Evolutionary conservation across 2,329 filamentous ascomycete species (phyloP).

Genomic region (Cryphonectria parasitica): DNA sequence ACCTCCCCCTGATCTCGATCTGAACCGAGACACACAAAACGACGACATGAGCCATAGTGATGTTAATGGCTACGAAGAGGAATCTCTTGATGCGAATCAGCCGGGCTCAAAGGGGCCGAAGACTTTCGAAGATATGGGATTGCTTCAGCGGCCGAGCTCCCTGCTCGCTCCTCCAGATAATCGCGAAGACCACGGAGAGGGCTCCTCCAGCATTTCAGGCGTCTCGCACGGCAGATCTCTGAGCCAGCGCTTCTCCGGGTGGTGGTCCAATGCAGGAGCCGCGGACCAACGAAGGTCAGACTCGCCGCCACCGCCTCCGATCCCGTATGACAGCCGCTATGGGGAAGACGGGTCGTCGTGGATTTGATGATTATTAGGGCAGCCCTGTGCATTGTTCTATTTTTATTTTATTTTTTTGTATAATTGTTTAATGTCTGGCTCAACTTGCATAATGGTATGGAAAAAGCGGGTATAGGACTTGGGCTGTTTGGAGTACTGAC

Average conservation of each 20-base stretch:
- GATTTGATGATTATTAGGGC: not conserved
- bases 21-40: not conserved
- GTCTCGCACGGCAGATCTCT: constrained; percentile 12
- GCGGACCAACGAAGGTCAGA: constrained; percentile 8
- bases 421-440: not conserved
- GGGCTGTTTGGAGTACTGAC: not conserved
- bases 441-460: not conserved
- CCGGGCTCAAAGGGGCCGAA: constrained; percentile 9
- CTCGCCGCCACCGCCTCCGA: constrained; percentile 24
- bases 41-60: not conserved
- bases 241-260: constrained; percentile 22
- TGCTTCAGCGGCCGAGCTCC: constrained; percentile 10
- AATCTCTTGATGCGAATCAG: not conserved
- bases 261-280: constrained; percentile 16
- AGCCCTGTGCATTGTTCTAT: not conserved
- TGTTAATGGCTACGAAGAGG: constrained; percentile 12
- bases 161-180: not conserved
- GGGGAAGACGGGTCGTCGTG: constrained; percentile 5
- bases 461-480: not conserved
- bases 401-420: not conserved
- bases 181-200: constrained; percentile 19
- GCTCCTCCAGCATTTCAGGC: constrained; percentile 5
- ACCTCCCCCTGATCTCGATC: constrained; percentile 10
- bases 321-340: constrained; percentile 23
- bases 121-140: constrained; percentile 25